phyloP scores from a whole-genome alignment of 495 filamentous ascomycete species.

The Neurospora tetraspora region DNA sequence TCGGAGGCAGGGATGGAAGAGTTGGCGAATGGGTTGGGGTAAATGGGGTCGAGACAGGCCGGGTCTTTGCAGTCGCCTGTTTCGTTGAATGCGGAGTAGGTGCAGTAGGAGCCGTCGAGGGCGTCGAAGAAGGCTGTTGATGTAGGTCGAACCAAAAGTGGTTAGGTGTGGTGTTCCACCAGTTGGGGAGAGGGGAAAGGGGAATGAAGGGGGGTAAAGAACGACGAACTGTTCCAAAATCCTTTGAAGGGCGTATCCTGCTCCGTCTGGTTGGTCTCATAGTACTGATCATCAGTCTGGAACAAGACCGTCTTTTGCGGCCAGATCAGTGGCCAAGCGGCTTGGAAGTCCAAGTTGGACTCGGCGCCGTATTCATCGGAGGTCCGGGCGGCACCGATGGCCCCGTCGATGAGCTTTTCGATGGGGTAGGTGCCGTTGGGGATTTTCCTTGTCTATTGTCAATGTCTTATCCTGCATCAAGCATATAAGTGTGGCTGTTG shows the following conservation, averaged over 20 bases:
- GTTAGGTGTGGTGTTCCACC: too few relatives aligned
- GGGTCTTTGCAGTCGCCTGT: conserved; percentile 20
- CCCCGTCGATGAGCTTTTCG: conserved; percentile 18
- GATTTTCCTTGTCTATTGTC: conserved; percentile 12
- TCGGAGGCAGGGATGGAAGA: conserved; percentile 10
- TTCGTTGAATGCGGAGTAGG: conserved; percentile 30
- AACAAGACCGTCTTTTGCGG: conserved; percentile 50
- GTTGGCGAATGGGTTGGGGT: conserved; percentile 38
- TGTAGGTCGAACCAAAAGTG: too few relatives aligned
- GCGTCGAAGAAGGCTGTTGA: conserved; percentile 30
- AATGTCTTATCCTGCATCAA: background rate
- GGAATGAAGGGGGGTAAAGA: too few relatives aligned
- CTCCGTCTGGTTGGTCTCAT: conserved; percentile 16
- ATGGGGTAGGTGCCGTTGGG: conserved; percentile 23
- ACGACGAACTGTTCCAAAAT: conserved; percentile 36
- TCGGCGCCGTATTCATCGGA: conserved; percentile 19
- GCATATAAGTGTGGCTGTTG: background rate
- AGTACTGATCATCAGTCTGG: conserved; percentile 47
- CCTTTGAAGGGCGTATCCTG: conserved; percentile 15
- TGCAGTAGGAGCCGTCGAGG: conserved; percentile 53
- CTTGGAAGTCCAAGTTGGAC: conserved; percentile 26
- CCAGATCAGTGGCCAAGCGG: conserved; percentile 36
- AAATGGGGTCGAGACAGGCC: conserved; percentile 40
- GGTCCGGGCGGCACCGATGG: conserved; percentile 13
- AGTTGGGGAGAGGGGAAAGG: background rate